Evolutionary conservation across 306 rosid species (phyloP).

Genomic region (Abrus pulchellus): DNA sequence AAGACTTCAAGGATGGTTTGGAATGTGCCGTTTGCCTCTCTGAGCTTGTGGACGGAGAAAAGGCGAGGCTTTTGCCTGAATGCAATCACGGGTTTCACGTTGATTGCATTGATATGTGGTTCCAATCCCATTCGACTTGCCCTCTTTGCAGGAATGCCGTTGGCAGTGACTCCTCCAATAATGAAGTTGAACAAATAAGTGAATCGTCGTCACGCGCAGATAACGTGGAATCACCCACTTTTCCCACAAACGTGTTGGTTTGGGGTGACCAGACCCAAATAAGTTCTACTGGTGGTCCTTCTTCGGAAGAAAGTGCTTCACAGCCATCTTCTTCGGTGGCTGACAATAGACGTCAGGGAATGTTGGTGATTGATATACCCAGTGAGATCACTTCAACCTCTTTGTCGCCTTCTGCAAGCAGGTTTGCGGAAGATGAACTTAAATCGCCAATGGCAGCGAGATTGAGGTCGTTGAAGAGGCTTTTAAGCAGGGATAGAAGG

Average conservation of each 20-base stretch:
- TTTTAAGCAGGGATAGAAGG: slow-evolving; percentile 75
- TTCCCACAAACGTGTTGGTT: slow-evolving; percentile 83
- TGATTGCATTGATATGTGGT: slow-evolving; percentile 97
- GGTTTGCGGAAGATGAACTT: slow-evolving; percentile 66
- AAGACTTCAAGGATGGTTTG: slow-evolving; percentile 79
- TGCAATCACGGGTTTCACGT: slow-evolving; percentile 94
- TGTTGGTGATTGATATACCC: slow-evolving; percentile 80
- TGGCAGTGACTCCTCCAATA: no score
- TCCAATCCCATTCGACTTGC: slow-evolving; percentile 88
- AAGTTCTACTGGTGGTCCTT: slow-evolving; percentile 57
- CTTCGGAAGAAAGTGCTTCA: slow-evolving; percentile 64
- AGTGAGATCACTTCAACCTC: slow-evolving; percentile 55
- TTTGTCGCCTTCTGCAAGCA: slow-evolving; percentile 56
- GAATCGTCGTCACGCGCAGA: no score
- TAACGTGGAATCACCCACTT: slow-evolving; percentile 53
- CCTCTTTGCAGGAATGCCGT: slow-evolving; percentile 76
- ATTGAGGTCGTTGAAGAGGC: slow-evolving; percentile 77
- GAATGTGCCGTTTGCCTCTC: slow-evolving; percentile 94
- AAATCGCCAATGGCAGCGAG: slow-evolving; percentile 72
- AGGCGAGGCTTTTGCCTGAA: slow-evolving; percentile 73
- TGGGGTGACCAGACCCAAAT: slow-evolving; percentile 83
- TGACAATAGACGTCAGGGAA: slow-evolving; percentile 49
- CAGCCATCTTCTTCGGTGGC: slow-evolving; percentile 48
- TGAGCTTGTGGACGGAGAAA: slow-evolving; percentile 76
- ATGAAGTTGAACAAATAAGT: no score